phyloP scores from a whole-genome alignment of 805 yeast genomes.

The Barnettozyma siamensis region DNA sequence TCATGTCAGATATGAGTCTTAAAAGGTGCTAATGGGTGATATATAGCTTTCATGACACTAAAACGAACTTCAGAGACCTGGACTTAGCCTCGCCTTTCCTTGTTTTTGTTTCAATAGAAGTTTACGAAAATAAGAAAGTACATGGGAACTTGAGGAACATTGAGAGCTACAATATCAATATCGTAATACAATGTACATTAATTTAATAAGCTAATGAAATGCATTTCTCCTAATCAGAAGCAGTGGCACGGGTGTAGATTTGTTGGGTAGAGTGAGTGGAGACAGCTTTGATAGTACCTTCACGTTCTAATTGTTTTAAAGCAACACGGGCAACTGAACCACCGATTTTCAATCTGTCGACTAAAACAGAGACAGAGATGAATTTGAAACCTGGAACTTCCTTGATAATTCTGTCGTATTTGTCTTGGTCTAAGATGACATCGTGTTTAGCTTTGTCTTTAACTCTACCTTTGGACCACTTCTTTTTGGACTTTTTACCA shows the following conservation, averaged over 20 bases:
- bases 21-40: too few relatives aligned
- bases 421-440: conserved; percentile 94
- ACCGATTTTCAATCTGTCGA: conserved; percentile 98
- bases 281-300: conserved; percentile 92
- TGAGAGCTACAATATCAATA: not conserved
- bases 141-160: too few relatives aligned
- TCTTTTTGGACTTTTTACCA: conserved; percentile 99
- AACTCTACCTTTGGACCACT: conserved; percentile 99
- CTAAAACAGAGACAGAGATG: conserved; percentile 96
- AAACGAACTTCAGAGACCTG: too few relatives aligned
- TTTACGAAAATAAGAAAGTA: too few relatives aligned
- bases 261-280: conserved; percentile 94
- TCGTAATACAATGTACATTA: conserved; percentile 27
- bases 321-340: conserved; percentile 99
- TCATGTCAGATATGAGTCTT: too few relatives aligned
- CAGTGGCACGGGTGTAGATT: conserved; percentile 85
- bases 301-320: conserved; percentile 87
- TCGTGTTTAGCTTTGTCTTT: conserved; percentile 99
- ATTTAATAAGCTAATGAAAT: conserved; percentile 15
- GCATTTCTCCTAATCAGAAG: conserved; percentile 44
- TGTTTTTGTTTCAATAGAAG: too few relatives aligned
- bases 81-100: too few relatives aligned
- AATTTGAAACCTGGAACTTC: conserved; percentile 99
- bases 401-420: conserved; percentile 98
- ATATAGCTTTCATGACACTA: too few relatives aligned